Base-by-base conservation (phyloP, 2,329 filamentous ascomycete genomes). In the Penicillium sp. region DNA sequence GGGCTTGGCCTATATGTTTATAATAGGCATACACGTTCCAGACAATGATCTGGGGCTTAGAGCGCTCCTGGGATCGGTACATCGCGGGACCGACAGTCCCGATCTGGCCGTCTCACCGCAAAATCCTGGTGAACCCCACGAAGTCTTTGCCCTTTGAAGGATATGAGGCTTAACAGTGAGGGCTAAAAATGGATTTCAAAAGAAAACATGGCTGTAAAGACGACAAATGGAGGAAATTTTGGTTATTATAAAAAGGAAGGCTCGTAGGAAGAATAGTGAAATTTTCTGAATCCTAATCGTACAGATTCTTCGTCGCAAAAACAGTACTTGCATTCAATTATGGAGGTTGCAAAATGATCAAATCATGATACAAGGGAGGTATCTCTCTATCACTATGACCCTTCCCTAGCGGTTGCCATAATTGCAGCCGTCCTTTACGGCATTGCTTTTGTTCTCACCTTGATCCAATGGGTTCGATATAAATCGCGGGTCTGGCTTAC, bases 401-500 rank as follows among this genome's bases (percentile, higher is more conserved):
- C 71, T 1, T 73, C 68, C 0, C 36, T 67, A 5, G 51, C 59
- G 9, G 68, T 66, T 7, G 69, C 71, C 2, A 62, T 63, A 21
- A 53, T 71, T 6, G 63, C 68, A 6, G 62, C 66, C 6, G 63
- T 56, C 7, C 55, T 72, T 1, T 74, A 69, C 45, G 52, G 59
- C 3, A 19, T 63, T 33, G 58, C 54, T 1, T 69, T 70, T 26
- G 8, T 68, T 11, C 53, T 64, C 3, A 69, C 69, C 1, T 24
- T 66, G 3, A 34, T 69, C 10, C 68, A 71, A 60, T 73, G 67
- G 61, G 37, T 74, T n/a, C 56, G 66, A 50, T 71, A 70, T 48
- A 60, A 58, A 50, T 58, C 66, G 11, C 67, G 65, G 65, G 65
- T 72, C 28, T 73, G 71, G 69, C 45, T 64, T 1, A 52, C 70